phyloP scores from a whole-genome alignment of 2,329 filamentous ascomycete genomes.

The Biscogniauxia mediterranea region DNA sequence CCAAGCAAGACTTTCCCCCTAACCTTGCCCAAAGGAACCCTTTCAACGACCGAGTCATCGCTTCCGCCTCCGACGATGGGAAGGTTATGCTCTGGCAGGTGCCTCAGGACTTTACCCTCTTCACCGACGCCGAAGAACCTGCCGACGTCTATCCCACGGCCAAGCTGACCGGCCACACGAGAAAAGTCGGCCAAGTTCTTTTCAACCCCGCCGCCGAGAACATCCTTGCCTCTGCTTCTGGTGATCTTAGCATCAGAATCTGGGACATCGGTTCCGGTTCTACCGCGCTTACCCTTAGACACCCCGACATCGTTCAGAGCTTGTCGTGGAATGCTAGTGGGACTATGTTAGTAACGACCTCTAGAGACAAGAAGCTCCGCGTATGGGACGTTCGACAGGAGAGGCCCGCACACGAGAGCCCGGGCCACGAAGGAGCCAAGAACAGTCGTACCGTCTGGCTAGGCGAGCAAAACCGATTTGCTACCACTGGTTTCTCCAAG shows the following conservation, averaged over 20 bases:
- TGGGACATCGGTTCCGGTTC: constrained; percentile 88
- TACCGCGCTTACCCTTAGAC: constrained; percentile 72
- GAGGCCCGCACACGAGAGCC: constrained; percentile 76
- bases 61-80: constrained; percentile 92
- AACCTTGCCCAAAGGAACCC: constrained; percentile 67
- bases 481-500: constrained; percentile 93
- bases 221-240: constrained; percentile 90
- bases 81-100: constrained; percentile 98
- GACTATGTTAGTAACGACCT: constrained; percentile 83
- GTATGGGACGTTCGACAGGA: constrained; percentile 98
- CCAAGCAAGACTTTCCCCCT: constrained; percentile 25
- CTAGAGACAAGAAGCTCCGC: constrained; percentile 95
- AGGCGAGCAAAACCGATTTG: constrained; percentile 93
- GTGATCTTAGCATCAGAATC: constrained; percentile 91
- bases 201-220: constrained; percentile 97
- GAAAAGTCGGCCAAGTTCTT: constrained; percentile 95
- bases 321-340: constrained; percentile 94
- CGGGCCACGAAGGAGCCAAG: constrained; percentile 90
- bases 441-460: constrained; percentile 97
- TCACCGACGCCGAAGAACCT: constrained; percentile 81
- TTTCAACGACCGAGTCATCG: constrained; percentile 90
- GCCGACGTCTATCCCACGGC: constrained; percentile 76
- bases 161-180: constrained; percentile 83
- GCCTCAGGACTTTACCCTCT: constrained; percentile 79
- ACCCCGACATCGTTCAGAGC: constrained; percentile 90